phyloP scores from a whole-genome alignment of 768 basidiomycete species.

The Pleurotus salmoneostramineus region DNA sequence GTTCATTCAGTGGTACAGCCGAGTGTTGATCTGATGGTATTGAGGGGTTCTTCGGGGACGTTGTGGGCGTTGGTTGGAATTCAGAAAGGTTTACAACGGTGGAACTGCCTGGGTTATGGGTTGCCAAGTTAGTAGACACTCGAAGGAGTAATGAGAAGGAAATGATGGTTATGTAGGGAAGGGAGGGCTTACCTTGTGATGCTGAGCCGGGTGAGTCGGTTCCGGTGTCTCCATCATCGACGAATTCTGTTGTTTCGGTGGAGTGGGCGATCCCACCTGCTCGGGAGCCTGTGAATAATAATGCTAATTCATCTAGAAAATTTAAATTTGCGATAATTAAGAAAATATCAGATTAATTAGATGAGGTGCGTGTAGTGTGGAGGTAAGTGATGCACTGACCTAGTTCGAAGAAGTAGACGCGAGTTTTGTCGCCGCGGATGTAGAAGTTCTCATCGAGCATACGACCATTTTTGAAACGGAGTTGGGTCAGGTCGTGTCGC shows the following conservation, averaged over 20 bases:
- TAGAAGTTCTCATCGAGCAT: conserved; percentile 94
- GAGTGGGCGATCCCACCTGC: conserved; percentile 15
- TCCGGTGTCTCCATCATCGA: conserved; percentile 30
- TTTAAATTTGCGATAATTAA: no score
- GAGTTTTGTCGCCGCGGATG: conserved; percentile 93
- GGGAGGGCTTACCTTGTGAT: neutral
- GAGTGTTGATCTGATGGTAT: no score
- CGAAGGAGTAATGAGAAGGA: no score
- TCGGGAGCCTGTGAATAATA: conserved; percentile 69
- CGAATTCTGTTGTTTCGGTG: conserved; percentile 27
- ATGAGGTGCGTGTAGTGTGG: neutral
- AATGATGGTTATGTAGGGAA: neutral
- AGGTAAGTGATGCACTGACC: conserved; percentile 38
- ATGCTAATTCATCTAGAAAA: conserved; percentile 65
- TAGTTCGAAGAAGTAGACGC: conserved; percentile 94
- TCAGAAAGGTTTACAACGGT: no score
- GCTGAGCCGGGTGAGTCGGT: conserved; percentile 4
- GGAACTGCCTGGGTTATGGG: no score
- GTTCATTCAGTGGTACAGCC: no score
- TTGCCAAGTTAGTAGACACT: no score
- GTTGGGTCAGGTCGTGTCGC: conserved; percentile 89
- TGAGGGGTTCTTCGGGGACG: no score
- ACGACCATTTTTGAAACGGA: conserved; percentile 86
- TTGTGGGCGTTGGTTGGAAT: no score
- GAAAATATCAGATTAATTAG: no score